Conservation (phyloP, 345 rosid genomes). For the Arabidopsis suecica region DNA sequence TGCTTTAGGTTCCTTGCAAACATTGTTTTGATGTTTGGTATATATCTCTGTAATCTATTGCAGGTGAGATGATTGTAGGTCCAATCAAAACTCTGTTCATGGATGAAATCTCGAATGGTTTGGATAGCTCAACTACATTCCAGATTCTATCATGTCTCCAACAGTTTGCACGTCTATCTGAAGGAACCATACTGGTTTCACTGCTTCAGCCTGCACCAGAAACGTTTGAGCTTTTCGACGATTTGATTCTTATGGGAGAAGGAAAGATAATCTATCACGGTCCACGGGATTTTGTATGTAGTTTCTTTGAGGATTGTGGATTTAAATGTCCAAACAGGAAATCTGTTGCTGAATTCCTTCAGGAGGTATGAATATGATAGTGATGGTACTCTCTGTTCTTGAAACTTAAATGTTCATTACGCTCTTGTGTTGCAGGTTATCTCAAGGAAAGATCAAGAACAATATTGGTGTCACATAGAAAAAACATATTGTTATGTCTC, state of each 20-base stretch:
- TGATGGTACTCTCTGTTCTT: not conserved
- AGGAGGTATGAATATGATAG: conserved; percentile 58
- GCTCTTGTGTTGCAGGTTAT: conserved; percentile 43
- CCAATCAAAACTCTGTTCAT: conserved; percentile 78
- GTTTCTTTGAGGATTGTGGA: conserved; percentile 68
- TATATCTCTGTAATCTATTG: conserved; percentile 5
- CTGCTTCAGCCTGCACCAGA: conserved; percentile 90
- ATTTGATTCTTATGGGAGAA: conserved; percentile 76
- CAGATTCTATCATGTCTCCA: conserved; percentile 78
- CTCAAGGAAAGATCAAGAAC: conserved; percentile 59
- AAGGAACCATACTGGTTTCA: conserved; percentile 76
- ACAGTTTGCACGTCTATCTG: conserved; percentile 61
- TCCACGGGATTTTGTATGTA: conserved; percentile 66
- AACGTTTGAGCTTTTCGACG: conserved; percentile 76
- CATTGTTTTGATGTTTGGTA: not conserved
- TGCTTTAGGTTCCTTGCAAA: not conserved
- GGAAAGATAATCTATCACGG: conserved; percentile 83
- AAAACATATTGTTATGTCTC: conserved; percentile 48
- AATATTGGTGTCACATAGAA: conserved; percentile 49
- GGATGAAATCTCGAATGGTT: conserved; percentile 90
- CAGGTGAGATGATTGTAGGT: conserved; percentile 87
- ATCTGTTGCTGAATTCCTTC: conserved; percentile 85
- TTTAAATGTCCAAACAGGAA: conserved; percentile 84
- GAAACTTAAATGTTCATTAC: not conserved
- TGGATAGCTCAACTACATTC: conserved; percentile 83